These are phyloP conservation scores for Ascoidea asiatica DNA, from an alignment of 805 yeast species.

Conservation along the genomic window DNA sequence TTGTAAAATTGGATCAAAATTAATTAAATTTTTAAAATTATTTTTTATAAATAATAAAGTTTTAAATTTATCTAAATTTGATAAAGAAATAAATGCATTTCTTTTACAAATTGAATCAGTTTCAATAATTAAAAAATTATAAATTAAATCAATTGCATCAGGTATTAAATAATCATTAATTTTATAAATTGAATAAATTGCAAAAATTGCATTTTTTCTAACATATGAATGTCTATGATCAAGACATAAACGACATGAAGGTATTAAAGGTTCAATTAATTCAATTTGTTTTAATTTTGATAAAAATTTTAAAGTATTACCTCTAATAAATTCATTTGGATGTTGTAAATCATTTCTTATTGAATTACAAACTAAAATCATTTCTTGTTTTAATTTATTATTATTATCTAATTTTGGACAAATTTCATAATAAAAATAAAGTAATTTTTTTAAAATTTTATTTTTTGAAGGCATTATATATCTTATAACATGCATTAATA, in stretches of 20 bases:
- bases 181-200: conserved; percentile 68
- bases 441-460: conserved; percentile 81
- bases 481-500: conserved; percentile 93
- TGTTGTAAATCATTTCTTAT: conserved; percentile 95
- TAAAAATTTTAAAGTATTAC: conserved; percentile 85
- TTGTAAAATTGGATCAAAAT: conserved; percentile 74
- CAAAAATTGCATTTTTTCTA: conserved; percentile 91
- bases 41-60: conserved; percentile 76
- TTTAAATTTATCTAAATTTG: conserved; percentile 70
- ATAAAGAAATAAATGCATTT: conserved; percentile 83
- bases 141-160: conserved; percentile 83
- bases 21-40: conserved; percentile 41
- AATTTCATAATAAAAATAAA: conserved; percentile 96
- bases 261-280: conserved; percentile 87
- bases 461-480: conserved; percentile 93
- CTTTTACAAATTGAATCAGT: conserved; percentile 89
- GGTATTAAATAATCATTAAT: conserved; percentile 83
- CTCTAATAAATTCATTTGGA: conserved; percentile 94
- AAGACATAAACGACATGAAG: conserved; percentile 79
- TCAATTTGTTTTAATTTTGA: conserved; percentile 88
- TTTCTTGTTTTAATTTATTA: conserved; percentile 93
- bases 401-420: conserved; percentile 82
- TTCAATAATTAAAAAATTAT: conserved; percentile 63
- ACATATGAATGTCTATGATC: conserved; percentile 97
- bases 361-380: conserved; percentile 97